phyloP scores from a whole-genome alignment of 1,139 yeast species.

The Yamadazyma oceani region DNA sequence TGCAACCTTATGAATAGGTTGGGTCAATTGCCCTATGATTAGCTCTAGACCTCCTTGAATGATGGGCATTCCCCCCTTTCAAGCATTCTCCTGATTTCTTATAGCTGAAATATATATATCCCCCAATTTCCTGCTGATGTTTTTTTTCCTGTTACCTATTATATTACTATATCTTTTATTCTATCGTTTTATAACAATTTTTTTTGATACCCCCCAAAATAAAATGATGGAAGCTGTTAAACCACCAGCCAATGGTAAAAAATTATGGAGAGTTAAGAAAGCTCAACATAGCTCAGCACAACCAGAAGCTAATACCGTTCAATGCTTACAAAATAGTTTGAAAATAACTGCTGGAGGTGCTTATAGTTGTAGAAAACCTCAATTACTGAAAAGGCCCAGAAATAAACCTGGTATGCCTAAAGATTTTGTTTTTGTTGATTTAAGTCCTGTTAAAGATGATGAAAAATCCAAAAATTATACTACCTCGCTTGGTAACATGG shows the following conservation, averaged over 20 bases:
- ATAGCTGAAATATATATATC: constrained; percentile 2
- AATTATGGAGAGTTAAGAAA: constrained; percentile 49
- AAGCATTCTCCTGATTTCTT: background rate
- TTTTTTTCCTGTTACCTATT: constrained; percentile 1
- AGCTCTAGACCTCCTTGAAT: constrained; percentile 1
- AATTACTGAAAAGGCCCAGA: constrained; percentile 48
- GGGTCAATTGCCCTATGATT: constrained; percentile 1
- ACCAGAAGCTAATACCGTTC: constrained; percentile 23
- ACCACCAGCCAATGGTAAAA: constrained; percentile 51
- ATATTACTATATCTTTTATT: background rate
- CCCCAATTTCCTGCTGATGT: background rate
- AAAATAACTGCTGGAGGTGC: constrained; percentile 36
- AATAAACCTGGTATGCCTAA: constrained; percentile 52
- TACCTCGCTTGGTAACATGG: background rate
- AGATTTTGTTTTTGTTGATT: constrained; percentile 56
- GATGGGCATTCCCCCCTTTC: constrained; percentile 1
- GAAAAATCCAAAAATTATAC: constrained; percentile 18
- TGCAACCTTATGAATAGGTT: constrained; percentile 1
- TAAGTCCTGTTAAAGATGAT: constrained; percentile 48
- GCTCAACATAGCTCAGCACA: constrained; percentile 21
- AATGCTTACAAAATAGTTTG: constrained; percentile 47
- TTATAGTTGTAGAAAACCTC: constrained; percentile 43
- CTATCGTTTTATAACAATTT: constrained; percentile 1
- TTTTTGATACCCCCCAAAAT: constrained; percentile 15
- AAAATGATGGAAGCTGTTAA: constrained; percentile 17